Conservation (phyloP, 2,329 filamentous ascomycete species). For the Colletotrichum abscissum region DNA sequence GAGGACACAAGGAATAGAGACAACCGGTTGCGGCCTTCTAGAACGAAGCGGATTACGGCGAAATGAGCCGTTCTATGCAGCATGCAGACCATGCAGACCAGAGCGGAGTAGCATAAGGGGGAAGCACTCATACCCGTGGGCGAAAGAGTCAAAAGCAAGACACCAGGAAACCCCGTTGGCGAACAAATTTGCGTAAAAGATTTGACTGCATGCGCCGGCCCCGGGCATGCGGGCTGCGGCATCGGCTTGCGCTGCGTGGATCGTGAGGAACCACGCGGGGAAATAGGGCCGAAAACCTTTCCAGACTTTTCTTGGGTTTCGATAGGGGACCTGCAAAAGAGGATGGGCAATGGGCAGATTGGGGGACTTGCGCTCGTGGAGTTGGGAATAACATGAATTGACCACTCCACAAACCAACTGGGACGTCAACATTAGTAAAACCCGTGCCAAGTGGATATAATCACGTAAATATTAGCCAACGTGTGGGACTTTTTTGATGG, state of each 20-base stretch:
- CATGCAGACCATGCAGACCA: neutral
- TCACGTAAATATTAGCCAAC: slow-evolving; percentile 34
- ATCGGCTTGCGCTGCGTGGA: slow-evolving; percentile 1
- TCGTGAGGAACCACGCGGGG: slow-evolving; percentile 26
- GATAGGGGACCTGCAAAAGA: neutral
- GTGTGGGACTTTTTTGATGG: slow-evolving; percentile 13
- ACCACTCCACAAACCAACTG: slow-evolving; percentile 14
- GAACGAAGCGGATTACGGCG: neutral
- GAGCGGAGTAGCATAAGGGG: neutral
- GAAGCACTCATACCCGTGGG: neutral
- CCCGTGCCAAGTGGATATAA: slow-evolving; percentile 20
- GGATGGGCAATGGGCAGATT: neutral
- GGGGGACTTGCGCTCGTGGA: neutral
- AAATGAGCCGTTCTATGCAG: neutral
- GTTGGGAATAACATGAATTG: neutral
- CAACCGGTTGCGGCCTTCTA: neutral
- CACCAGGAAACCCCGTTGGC: neutral
- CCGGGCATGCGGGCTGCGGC: neutral
- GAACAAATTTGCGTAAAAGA: neutral
- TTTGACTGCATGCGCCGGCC: neutral
- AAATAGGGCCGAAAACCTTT: slow-evolving; percentile 20
- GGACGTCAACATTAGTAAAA: slow-evolving; percentile 23
- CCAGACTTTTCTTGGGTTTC: neutral
- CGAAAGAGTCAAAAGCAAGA: too few species aligned
- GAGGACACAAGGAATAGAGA: neutral